Conservation (phyloP, 2,329 filamentous ascomycete species). For the Thielaviopsis punctulata region DNA sequence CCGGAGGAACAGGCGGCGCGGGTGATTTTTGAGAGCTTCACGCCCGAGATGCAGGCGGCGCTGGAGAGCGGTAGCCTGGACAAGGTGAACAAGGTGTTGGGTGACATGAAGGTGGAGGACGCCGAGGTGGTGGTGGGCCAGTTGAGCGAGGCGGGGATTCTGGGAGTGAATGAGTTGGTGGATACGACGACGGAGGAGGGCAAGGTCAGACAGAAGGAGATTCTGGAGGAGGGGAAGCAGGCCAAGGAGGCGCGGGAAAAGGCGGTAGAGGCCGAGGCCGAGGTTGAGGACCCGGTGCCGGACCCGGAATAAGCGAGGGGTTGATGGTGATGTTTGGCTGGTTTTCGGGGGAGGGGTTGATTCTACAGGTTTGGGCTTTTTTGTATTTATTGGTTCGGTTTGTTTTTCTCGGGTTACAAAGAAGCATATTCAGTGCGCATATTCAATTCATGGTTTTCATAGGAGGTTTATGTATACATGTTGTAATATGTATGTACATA, state of each 20-base stretch:
- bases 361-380: neutral
- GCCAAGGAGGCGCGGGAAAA: constrained; percentile 9
- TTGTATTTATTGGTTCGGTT: too few species aligned
- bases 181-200: constrained; percentile 87
- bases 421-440: too few species aligned
- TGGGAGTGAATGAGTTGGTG: constrained; percentile 83
- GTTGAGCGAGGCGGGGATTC: constrained; percentile 67
- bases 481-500: too few species aligned
- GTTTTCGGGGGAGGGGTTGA: neutral
- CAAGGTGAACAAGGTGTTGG: constrained; percentile 39
- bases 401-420: too few species aligned
- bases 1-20: constrained; percentile 46
- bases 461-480: too few species aligned
- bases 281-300: neutral
- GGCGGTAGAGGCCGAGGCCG: neutral
- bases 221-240: constrained; percentile 37
- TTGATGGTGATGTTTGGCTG: neutral
- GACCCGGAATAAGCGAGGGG: constrained; percentile 11
- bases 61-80: constrained; percentile 81
- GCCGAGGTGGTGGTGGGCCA: constrained; percentile 72
- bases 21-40: constrained; percentile 68
- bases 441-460: too few species aligned
- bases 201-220: constrained; percentile 55
- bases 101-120: constrained; percentile 74
- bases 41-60: constrained; percentile 63